Base-by-base conservation (phyloP, 1,284 basidiomycete species). In the Blastosporella zonata region DNA sequence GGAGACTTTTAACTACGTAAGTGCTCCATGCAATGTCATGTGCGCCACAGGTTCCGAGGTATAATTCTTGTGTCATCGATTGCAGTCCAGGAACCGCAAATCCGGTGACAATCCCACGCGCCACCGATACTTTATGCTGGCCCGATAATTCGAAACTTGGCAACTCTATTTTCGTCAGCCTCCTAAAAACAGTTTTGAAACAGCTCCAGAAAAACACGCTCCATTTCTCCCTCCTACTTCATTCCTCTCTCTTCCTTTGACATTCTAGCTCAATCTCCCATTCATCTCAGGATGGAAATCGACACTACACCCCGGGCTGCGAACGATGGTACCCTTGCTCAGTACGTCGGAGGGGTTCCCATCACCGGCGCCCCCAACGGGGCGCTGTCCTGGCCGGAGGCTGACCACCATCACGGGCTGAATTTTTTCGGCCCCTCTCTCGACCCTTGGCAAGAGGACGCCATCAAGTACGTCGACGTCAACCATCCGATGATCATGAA, bases 201-300 rank as follows among this genome's bases (percentile, higher is more conserved):
- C 48, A 51, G 25, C 49, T 42, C 46, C 40, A 37, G 3, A 34
- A 4, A 41, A 36, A 49, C 42, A 40, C 46, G 39, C 33, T 52
- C 48, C 17, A 28, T 47, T 41, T 44, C 44, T 35, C 41, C 22
- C 22, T 15, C 39, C 17, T 12, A 15, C 23, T 22, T 39, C 41
- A 36, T 13, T 28, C 35, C 25, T 42, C 36, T n/a, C 43, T 37
- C 46, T 41, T 33, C 41, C 18, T 41, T 43, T 45, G 31, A 29
- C 28, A 27, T 23, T 49, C 6, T 22, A 39, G 20, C 28, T 34
- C 22, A 20, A 25, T 22, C 31, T 36, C 17, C 31, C 37, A 56
- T 52, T 49, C 47, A 54, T 35, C 34, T 48, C 43, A 46, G 23
- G 38, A 52, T 56, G 38, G 52, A 56, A n/a, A 44, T 49, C 18